Conservation (phyloP, 306 rosid species). For the Abrus pulchellus region DNA sequence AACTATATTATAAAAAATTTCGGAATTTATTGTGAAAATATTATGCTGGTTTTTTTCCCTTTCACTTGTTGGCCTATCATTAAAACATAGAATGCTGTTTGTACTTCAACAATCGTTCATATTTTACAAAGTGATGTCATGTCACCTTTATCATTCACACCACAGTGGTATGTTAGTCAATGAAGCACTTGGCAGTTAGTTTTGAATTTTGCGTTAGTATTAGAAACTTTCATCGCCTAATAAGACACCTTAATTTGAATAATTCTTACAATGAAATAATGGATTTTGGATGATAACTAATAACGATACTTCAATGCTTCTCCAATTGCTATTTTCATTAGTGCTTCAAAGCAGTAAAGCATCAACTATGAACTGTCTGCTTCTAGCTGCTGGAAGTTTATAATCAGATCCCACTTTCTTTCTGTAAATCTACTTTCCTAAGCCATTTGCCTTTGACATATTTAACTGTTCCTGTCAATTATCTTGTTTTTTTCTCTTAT, state of each 20-base stretch:
- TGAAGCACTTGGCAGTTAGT: constrained; percentile 26
- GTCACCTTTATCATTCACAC: constrained; percentile 5
- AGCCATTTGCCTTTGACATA: background rate
- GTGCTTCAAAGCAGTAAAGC: background rate
- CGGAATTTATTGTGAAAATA: no score
- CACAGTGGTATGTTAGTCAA: background rate
- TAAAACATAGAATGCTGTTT: background rate
- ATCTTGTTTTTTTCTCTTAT: background rate
- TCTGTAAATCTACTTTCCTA: background rate
- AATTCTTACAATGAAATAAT: background rate
- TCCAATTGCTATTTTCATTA: constrained; percentile 10
- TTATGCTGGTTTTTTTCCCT: background rate
- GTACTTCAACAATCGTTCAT: background rate
- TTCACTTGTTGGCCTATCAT: background rate
- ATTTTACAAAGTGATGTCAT: background rate
- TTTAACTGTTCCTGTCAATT: background rate
- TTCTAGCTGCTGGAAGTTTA: background rate
- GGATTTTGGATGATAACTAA: background rate
- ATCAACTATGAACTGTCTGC: background rate
- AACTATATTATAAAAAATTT: no score
- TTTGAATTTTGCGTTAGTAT: background rate
- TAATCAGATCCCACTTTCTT: background rate
- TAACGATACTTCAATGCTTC: background rate
- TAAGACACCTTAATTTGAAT: background rate
- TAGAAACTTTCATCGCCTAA: constrained; percentile 17